Evolutionary conservation across 495 filamentous ascomycete species (phyloP), one percentile per base, ranked within the genome.

Genomic region (Aspergillus campestris): DNA sequence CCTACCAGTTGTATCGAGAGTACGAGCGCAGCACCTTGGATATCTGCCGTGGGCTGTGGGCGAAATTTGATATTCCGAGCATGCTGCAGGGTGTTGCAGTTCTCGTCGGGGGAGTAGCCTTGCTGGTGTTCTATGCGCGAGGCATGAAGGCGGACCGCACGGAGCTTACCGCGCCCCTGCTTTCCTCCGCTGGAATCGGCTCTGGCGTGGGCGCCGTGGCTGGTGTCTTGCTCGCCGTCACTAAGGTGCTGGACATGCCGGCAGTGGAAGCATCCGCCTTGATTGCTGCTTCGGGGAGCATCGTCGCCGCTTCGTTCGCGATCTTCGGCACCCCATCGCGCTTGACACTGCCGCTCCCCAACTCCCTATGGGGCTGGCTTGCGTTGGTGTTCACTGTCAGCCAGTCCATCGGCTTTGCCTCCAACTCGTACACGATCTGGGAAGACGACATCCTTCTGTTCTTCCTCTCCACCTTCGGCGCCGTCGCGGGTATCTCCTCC

Each of bases 381-480:
- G 82, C 86, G 1, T 61, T 90, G 34, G 58, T 90, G 24, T 87
- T 95, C 51, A 91, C 89, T 0, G 60, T 87, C 24, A 78, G 80
- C 51, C 87, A 94, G 59, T 92, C 87, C 11, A 66, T 87, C 50
- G 91, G 90, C 32, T 97, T 96, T 64, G 92, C 89, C 0, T 91
- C 92, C 5, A 99, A 97, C 59, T 97, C 92, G 2, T 99, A 89
- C 65, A 97, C 91, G 5, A 95, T 99, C 50, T 97, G 94, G 94
- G 92, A 99, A 67, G 94, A 97, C 53, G 85, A 89, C 12, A 95
- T 94, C 37, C 72, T 94, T n/a, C 68, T 90, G 2, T 94, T 91
- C 69, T 89, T 96, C 70, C 78, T 96, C 44, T 77, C 79, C 3
- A 94, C 90, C 0, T 96, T 96, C 62, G 91, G 87, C 27, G 64